Conservation (phyloP, 2,329 filamentous ascomycete species). For the Hypomyces rosellus region DNA sequence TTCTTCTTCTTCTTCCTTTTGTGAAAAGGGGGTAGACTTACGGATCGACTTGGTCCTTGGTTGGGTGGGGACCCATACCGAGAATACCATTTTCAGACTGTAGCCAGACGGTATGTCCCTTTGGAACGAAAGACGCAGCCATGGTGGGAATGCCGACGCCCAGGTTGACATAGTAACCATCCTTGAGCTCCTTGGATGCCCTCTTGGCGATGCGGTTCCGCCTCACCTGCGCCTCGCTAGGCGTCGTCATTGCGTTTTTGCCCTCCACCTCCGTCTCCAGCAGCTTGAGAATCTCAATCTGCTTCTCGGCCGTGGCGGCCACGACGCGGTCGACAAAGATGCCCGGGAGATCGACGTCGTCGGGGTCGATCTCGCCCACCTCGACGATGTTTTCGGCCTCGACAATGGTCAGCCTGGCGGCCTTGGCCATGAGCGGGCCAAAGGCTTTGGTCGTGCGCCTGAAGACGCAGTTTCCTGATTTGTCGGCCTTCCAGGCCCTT, state of each 20-base stretch:
- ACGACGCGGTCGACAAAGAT: constrained; percentile 81
- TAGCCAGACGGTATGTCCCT: constrained; percentile 67
- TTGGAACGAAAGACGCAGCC: constrained; percentile 68
- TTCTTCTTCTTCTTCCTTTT: too few relatives aligned
- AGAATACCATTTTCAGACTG: constrained; percentile 84
- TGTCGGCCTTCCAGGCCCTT: constrained; percentile 69
- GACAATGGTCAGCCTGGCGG: constrained; percentile 69
- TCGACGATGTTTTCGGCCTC: constrained; percentile 82
- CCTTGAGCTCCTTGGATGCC: constrained; percentile 73
- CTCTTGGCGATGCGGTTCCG: constrained; percentile 68
- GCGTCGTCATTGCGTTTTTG: constrained; percentile 28
- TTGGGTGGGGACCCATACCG: constrained; percentile 76
- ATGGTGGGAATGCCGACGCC: constrained; percentile 82
- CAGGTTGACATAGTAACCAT: constrained; percentile 74
- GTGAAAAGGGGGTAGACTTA: constrained; percentile 27
- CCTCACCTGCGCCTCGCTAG: constrained; percentile 44
- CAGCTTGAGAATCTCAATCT: constrained; percentile 63
- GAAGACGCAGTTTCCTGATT: constrained; percentile 74
- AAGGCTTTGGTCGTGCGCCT: constrained; percentile 72
- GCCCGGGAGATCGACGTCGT: constrained; percentile 70
- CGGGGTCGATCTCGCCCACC: constrained; percentile 63
- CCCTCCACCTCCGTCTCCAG: constrained; percentile 38
- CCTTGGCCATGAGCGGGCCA: constrained; percentile 73
- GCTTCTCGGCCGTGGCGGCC: constrained; percentile 63
- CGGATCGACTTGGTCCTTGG: constrained; percentile 63